Percentiles rank a stretch among this genome's conserved stretches.
These are phyloP conservation scores for Fusarium haematococcum DNA, from an alignment of 2,329 filamentous ascomycete species.

Conservation along the genomic window DNA sequence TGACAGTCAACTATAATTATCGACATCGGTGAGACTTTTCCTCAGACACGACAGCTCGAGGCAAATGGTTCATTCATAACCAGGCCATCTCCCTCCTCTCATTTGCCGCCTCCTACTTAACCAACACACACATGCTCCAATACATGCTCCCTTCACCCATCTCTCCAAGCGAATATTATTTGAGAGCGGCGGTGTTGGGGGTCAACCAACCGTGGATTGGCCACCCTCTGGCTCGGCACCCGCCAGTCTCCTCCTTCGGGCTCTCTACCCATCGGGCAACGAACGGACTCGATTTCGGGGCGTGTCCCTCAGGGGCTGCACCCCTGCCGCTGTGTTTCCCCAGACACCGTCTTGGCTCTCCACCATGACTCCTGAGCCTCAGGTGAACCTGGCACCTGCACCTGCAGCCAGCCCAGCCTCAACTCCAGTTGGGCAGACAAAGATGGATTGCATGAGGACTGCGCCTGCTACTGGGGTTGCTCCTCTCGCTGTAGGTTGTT, in stretches of 20 bases:
- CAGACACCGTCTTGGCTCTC: conserved; percentile 26
- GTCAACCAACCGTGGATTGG: conserved; percentile 18
- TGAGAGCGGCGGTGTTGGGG: conserved; percentile 9
- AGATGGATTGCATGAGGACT: background rate
- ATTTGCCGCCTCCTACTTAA: background rate
- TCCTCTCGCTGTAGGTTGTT: background rate
- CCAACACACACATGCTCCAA: background rate
- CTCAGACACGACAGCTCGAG: background rate
- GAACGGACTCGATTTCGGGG: conserved; percentile 9
- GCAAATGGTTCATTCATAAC: background rate
- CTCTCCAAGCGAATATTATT: conserved; percentile 3
- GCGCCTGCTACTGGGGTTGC: background rate
- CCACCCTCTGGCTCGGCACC: conserved; percentile 1
- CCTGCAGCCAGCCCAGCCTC: conserved; percentile 12
- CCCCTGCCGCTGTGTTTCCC: conserved; percentile 33
- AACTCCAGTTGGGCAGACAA: conserved; percentile 1
- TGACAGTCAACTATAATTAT: conserved; percentile 1
- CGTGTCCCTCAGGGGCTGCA: conserved; percentile 25
- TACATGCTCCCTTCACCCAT: background rate
- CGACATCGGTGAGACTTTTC: background rate
- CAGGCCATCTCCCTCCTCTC: background rate
- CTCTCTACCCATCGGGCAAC: background rate
- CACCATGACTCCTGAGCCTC: conserved; percentile 35
- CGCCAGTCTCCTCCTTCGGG: conserved; percentile 1
- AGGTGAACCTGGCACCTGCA: conserved; percentile 43